phyloP scores from a whole-genome alignment of 345 rosid species.

The Cardamine chenopodiifolia region DNA sequence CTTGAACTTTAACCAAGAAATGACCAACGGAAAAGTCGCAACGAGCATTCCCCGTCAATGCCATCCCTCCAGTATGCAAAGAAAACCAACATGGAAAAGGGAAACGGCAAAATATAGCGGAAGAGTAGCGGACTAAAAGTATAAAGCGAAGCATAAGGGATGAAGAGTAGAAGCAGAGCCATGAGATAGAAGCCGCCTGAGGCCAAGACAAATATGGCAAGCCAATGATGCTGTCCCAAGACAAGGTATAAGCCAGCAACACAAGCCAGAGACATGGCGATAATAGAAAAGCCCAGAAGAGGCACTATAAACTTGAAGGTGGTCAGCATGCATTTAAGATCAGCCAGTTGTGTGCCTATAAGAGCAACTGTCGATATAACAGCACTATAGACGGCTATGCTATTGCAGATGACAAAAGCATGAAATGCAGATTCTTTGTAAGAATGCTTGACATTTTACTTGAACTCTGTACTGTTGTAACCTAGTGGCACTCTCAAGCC shows the following conservation, averaged over 20 bases:
- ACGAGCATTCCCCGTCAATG: conserved; percentile 26
- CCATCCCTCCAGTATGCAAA: conserved; percentile 31
- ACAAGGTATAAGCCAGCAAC: conserved; percentile 28
- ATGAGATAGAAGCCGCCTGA: conserved; percentile 18
- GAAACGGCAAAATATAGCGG: conserved; percentile 26
- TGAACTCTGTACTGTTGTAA: conserved; percentile 32
- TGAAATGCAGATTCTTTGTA: conserved; percentile 21
- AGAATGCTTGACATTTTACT: conserved; percentile 18
- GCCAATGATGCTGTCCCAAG: conserved; percentile 29
- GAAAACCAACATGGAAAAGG: conserved; percentile 29
- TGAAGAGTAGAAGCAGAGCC: conserved; percentile 29
- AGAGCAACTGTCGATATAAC: conserved; percentile 31
- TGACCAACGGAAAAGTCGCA: conserved; percentile 22
- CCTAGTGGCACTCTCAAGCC: conserved; percentile 28
- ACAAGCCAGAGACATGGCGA: conserved; percentile 30
- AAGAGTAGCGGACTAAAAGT: conserved; percentile 18
- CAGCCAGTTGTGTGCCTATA: too few species aligned
- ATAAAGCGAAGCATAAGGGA: conserved; percentile 33
- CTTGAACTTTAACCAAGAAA: conserved; percentile 15
- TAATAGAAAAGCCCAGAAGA: conserved; percentile 27
- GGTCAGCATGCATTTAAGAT: too few species aligned
- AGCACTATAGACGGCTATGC: conserved; percentile 21
- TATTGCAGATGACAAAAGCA: conserved; percentile 35
- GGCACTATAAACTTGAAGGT: conserved; percentile 32
- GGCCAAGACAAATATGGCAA: conserved; percentile 22